Base-by-base conservation (phyloP, 306 rosid genomes). In the Canavalia gladiata region DNA sequence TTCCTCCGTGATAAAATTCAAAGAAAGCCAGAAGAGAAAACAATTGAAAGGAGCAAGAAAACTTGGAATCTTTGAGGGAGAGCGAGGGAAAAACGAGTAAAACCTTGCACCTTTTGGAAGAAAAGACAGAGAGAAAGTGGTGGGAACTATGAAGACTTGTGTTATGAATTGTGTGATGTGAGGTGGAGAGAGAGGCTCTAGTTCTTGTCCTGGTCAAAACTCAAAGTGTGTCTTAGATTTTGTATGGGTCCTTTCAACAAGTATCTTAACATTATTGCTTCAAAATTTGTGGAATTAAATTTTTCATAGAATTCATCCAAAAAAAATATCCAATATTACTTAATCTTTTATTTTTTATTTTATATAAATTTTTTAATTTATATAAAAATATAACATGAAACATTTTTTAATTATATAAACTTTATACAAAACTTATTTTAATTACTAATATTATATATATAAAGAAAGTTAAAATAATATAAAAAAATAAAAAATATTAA, bases 101-200 rank as follows among this genome's bases (percentile, higher is more conserved):
- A 84, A 30, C 70, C 45, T 64, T 4, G 80, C 80, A 81, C n/a
- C 89, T 88, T 90, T 88, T 82, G 84, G 45, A 39, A 25, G 41
- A 33, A 12, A 12, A 9, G 54, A 28, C 30, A 59, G 72, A 57
- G 67, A 37, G 76, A 83, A 2, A 80, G 70, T 7, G 58, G 65
- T 1, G 41, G n/a, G 54, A 76, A 4, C n/a, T 42, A 8, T 5
- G 33, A 7, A 31, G n/a, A 37, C 5, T 49, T 58, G 68, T 3
- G 29, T 58, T 64, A 57, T 65, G 71, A 5, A 8, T 45, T 45
- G 57, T 49, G 67, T 42, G 67, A 0, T 50, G 25, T 43, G 71
- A 47, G 54, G 47, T 1, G 72, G 47, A 66, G 37, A 51, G 35
- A 35, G 59, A 64, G 50, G 41, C 63, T 68, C 39, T 43, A 1